Base-by-base conservation (phyloP, 371 early-diverging fungal species). In the Rhizopus sp. region DNA sequence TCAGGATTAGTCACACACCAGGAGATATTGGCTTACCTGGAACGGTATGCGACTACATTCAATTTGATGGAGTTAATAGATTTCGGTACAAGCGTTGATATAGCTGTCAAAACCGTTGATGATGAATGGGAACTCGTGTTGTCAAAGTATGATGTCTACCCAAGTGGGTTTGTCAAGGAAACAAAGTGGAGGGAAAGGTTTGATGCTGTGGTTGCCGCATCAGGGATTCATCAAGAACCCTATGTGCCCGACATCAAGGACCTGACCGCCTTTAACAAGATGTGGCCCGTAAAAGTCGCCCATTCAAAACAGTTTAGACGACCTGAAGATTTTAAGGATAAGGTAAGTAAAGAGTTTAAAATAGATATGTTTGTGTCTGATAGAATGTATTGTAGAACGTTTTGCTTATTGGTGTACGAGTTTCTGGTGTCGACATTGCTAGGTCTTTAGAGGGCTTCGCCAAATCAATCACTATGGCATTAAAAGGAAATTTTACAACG, bases 241-340 rank as follows among this genome's bases (percentile, higher is more conserved):
- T 69, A 52, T 47, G 52, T 78, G 4, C 79, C 79, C 33, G 63
- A 69, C 32, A 55, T 68, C 30, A 39, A 57, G 23, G 59, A 63
- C 12, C 51, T 78, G 16, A 44, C 42, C 4, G 72, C 67, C 16
- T 78, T 48, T 41, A 55, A 72, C 38, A 54, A 58, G 8, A 53
- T 42, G 9, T 75, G 47, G 37, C 79, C 74, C 3, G 60, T 63
- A 4, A 60, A 55, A 31, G 41, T 61, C 0, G 35, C 60, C 0
- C 79, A 78, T 50, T 67, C 76, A 5, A 66, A 70, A 29, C 76
- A 75, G 32, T 78, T 59, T 47, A 57, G 76, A 49, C 58, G 59
- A 6, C 72, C 66, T 7, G 66, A 72, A 45, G 59, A 55, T 17
- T 78, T 60, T 40, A 51, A 47, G 12, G 69, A 66, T 7, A 73